Percentiles rank a stretch among this genome's conserved stretches.
Evolutionary conservation across 2,329 filamentous ascomycete species (phyloP).

Genomic region (Colletotrichum sp.): DNA sequence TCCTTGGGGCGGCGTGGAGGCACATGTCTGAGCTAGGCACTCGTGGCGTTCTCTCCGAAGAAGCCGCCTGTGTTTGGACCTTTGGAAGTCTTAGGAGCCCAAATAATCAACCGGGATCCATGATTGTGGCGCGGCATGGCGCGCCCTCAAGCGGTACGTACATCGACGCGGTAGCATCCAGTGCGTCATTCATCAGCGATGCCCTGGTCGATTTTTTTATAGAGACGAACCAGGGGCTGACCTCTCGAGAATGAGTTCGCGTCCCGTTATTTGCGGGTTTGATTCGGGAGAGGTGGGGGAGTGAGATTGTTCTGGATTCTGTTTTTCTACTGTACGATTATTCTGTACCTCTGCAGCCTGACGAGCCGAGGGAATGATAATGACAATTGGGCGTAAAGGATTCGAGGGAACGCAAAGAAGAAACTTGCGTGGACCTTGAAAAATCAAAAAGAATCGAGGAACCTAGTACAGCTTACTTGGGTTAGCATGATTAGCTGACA

Average conservation of each 20-base stretch:
- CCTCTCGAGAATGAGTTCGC: constrained; percentile 8
- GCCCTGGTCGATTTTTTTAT: neutral
- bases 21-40: neutral
- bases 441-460: neutral
- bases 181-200: constrained; percentile 12
- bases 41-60: constrained; percentile 2
- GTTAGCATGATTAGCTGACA: neutral
- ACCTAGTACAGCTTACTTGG: neutral
- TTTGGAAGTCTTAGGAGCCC: neutral
- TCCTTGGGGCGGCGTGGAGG: neutral
- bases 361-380: neutral
- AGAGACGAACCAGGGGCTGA: neutral
- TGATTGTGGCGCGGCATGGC: constrained; percentile 9
- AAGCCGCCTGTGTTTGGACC: neutral
- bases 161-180: neutral
- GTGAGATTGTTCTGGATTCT: neutral
- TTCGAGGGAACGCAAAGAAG: neutral
- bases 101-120: constrained; percentile 6
- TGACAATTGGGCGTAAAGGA: neutral
- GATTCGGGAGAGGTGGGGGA: constrained; percentile 1
- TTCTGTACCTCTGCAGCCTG: neutral
- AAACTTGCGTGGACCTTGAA: neutral
- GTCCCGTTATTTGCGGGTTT: constrained; percentile 2
- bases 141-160: neutral
- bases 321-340: neutral